These are phyloP conservation scores for Orbilia blumenaviensis DNA, from an alignment of 2,329 filamentous ascomycete genomes.

Conservation along the genomic window DNA sequence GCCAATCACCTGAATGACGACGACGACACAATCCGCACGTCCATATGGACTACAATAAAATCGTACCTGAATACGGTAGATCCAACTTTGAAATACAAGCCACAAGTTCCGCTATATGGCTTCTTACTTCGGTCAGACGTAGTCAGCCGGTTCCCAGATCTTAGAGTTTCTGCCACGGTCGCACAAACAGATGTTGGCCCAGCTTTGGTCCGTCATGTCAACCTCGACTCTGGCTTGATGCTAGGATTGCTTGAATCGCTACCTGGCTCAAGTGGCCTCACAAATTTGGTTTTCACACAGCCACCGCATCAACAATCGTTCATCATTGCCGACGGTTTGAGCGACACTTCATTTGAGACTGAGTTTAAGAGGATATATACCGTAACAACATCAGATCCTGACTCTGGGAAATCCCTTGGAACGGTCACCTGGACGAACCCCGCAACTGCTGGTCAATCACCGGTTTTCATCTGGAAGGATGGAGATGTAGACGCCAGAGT, in stretches of 20 bases:
- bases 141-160: conserved; percentile 61
- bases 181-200: neutral
- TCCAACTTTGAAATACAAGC: neutral
- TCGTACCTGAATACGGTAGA: no score
- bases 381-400: no score
- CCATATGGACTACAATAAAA: neutral
- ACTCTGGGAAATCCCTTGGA: no score
- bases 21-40: neutral
- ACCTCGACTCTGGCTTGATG: neutral
- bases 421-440: no score
- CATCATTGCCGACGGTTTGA: conserved; percentile 40
- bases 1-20: conserved; percentile 60
- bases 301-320: conserved; percentile 62
- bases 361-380: no score
- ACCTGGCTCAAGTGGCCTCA: neutral
- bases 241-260: neutral
- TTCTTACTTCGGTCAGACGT: conserved; percentile 61
- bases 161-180: conserved; percentile 57
- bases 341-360: no score
- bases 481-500: no score
- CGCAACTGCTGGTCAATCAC: no score
- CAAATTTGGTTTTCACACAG: conserved; percentile 59
- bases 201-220: neutral
- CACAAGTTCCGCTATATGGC: conserved; percentile 61
- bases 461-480: no score